Conservation (phyloP, 2,329 filamentous ascomycete genomes). For the Rutstroemia sp. region DNA sequence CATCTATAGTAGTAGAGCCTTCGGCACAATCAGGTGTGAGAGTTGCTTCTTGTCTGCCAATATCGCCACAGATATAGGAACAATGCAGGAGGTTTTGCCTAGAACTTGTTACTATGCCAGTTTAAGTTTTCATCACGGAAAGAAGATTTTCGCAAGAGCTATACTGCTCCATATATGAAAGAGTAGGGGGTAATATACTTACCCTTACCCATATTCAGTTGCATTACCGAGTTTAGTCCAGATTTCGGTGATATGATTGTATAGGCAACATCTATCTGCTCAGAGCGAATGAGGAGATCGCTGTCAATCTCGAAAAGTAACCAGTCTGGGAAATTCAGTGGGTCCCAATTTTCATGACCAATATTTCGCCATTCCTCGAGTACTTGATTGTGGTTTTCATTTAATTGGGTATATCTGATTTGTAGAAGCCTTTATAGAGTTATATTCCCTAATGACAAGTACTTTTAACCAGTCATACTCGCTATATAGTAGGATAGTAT, state of each 20-base stretch:
- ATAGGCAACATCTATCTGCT: conserved; percentile 54
- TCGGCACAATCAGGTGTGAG: conserved; percentile 37
- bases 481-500: no score
- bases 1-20: conserved; percentile 38
- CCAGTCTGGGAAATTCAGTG: conserved; percentile 48
- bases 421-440: conserved; percentile 37
- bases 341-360: conserved; percentile 33
- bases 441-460: no score
- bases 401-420: conserved; percentile 32
- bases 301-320: conserved; percentile 60
- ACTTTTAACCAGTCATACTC: no score
- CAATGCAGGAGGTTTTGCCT: conserved; percentile 41
- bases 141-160: no score
- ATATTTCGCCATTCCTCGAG: conserved; percentile 32
- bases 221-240: conserved; percentile 10
- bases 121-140: no score
- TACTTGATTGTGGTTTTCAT: conserved; percentile 27
- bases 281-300: conserved; percentile 52
- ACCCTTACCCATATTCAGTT: conserved; percentile 59
- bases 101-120: no score
- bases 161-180: no score
- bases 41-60: conserved; percentile 38
- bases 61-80: conserved; percentile 42
- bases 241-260: conserved; percentile 51
- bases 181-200: conserved; percentile 30